A percentile compares a stretch with the other conserved stretches of the same genome.
Evolutionary conservation across 805 yeast genomes (phyloP).

Genomic region (Kuraishia ogatae): DNA sequence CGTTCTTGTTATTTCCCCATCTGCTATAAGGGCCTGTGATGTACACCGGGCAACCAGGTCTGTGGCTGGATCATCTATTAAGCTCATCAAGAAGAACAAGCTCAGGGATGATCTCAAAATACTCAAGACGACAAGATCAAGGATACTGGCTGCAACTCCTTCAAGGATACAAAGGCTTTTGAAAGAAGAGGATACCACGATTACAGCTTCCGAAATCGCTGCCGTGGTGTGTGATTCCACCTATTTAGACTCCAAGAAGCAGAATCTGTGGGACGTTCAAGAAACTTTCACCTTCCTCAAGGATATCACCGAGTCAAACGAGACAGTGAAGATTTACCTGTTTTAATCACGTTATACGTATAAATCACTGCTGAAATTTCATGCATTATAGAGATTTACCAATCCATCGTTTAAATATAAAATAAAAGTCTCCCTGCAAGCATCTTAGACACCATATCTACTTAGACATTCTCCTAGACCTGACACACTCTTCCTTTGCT

Average conservation of each 20-base stretch:
- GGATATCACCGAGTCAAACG: slow-evolving; percentile 22
- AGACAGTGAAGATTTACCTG: slow-evolving; percentile 42
- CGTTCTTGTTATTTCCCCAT: slow-evolving; percentile 52
- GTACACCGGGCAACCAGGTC: slow-evolving; percentile 53
- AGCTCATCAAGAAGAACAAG: slow-evolving; percentile 69
- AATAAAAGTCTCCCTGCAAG: too few relatives aligned
- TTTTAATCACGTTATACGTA: too few relatives aligned
- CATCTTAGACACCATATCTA: neutral
- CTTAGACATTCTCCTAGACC: neutral
- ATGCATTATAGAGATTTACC: neutral
- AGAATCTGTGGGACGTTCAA: slow-evolving; percentile 49
- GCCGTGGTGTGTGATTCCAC: slow-evolving; percentile 53
- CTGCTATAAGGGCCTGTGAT: slow-evolving; percentile 86
- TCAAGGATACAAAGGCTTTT: slow-evolving; percentile 45
- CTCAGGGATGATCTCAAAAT: slow-evolving; percentile 50
- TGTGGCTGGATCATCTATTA: slow-evolving; percentile 43
- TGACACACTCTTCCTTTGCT: neutral
- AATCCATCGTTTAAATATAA: neutral
- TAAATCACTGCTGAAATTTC: too few relatives aligned
- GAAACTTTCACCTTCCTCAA: slow-evolving; percentile 36
- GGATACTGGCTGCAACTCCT: slow-evolving; percentile 57
- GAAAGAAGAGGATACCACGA: slow-evolving; percentile 30
- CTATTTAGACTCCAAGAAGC: slow-evolving; percentile 51
- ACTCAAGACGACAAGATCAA: slow-evolving; percentile 32
- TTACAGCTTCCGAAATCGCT: slow-evolving; percentile 34